phyloP scores from a whole-genome alignment of 164 flowering plant species.

The Macadamia tetraphylla region DNA sequence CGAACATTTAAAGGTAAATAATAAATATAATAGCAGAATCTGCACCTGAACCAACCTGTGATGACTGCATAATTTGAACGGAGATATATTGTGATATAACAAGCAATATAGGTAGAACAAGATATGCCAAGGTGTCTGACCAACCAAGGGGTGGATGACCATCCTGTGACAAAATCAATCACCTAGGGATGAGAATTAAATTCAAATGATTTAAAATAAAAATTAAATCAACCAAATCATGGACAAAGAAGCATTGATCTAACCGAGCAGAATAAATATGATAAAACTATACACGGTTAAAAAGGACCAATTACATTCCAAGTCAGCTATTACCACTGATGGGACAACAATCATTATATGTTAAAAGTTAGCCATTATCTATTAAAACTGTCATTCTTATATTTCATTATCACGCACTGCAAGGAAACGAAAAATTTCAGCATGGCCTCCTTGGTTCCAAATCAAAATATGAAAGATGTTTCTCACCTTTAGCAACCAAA shows the following conservation, averaged over 20 bases:
- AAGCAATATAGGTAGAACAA: conserved; percentile 76
- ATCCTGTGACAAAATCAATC: conserved; percentile 48
- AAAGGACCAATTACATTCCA: too few relatives aligned
- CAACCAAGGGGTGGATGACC: conserved; percentile 99
- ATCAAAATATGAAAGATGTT: neutral
- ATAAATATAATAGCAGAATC: neutral
- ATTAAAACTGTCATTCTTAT: too few relatives aligned
- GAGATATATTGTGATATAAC: conserved; percentile 79
- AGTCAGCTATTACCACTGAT: conserved; percentile 1
- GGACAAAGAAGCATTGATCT: neutral
- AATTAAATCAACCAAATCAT: neutral
- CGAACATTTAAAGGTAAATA: too few relatives aligned
- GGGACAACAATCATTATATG: too few relatives aligned
- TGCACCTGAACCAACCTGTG: conserved; percentile 52
- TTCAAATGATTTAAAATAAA: neutral
- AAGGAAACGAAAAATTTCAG: neutral
- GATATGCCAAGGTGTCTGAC: conserved; percentile 90
- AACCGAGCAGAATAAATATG: neutral
- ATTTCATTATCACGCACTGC: neutral
- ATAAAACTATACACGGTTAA: neutral
- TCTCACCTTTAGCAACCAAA: too few relatives aligned
- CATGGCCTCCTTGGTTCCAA: neutral
- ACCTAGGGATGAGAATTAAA: conserved; percentile 1
- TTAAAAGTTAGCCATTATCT: too few relatives aligned
- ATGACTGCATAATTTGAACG: conserved; percentile 77